Conservation (phyloP, 2,329 filamentous ascomycete species). For the Aspergillaceae sp. region DNA sequence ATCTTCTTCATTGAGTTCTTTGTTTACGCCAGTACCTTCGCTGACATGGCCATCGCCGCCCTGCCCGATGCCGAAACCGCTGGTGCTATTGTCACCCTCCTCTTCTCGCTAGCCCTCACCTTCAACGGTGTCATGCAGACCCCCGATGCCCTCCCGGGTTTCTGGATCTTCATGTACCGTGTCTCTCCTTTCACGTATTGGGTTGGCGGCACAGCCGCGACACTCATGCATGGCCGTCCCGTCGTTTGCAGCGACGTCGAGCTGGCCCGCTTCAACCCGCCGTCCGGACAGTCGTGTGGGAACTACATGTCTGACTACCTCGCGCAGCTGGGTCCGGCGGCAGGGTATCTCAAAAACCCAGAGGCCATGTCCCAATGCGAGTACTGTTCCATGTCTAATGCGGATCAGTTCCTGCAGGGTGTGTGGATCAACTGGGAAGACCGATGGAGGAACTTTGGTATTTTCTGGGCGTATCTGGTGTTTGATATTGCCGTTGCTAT, state of each 20-base stretch:
- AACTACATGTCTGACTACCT: constrained; percentile 52
- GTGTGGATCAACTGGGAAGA: constrained; percentile 47
- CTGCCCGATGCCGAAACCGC: constrained; percentile 64
- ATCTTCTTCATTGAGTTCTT: constrained; percentile 67
- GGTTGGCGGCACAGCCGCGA: constrained; percentile 57
- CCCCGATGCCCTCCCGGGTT: constrained; percentile 50
- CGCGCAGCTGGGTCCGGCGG: constrained; percentile 17
- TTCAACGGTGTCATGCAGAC: constrained; percentile 64
- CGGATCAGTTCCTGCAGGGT: constrained; percentile 31
- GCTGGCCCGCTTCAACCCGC: constrained; percentile 55
- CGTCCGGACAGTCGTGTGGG: constrained; percentile 47
- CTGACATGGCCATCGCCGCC: constrained; percentile 66
- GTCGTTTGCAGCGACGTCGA: constrained; percentile 64
- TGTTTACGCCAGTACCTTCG: constrained; percentile 72
- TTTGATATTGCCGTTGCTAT: constrained; percentile 50
- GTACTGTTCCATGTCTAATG: constrained; percentile 34
- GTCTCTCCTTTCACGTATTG: constrained; percentile 49
- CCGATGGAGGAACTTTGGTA: constrained; percentile 60
- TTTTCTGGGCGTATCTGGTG: constrained; percentile 50
- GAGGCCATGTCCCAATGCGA: constrained; percentile 44
- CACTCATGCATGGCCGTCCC: constrained; percentile 57
- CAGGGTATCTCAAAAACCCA: constrained; percentile 48
- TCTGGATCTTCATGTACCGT: constrained; percentile 61
- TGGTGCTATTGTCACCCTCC: constrained; percentile 63
- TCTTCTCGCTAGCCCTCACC: constrained; percentile 76